Evolutionary conservation across 208 protist genomes (phyloP).

Genomic region (Trypanosoma boissoni): DNA sequence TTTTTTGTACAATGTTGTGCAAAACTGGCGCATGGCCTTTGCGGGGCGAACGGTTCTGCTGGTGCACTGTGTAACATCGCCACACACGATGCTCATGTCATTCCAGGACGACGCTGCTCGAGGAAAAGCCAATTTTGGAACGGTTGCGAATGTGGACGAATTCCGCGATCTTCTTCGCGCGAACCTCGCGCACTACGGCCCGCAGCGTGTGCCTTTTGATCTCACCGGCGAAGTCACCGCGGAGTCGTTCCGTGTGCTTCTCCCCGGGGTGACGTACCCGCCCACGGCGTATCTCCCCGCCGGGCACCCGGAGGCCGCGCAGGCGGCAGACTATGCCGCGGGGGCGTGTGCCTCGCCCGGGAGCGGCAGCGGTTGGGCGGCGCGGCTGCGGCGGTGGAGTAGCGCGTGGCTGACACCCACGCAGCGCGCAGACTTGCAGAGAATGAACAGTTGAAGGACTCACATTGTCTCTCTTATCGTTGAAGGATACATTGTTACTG

Average conservation of each 20-base stretch:
- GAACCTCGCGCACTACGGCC: constrained; percentile 73
- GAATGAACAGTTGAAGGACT: constrained; percentile 10
- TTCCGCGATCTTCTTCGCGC: constrained; percentile 77
- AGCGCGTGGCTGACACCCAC: constrained; percentile 36
- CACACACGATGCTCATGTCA: constrained; percentile 85
- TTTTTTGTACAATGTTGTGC: constrained; percentile 77
- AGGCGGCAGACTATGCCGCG: constrained; percentile 18
- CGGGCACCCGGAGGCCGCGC: constrained; percentile 51
- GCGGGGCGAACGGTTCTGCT: constrained; percentile 70
- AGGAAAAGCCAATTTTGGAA: constrained; percentile 74
- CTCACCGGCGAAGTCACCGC: constrained; percentile 65
- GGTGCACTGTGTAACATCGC: constrained; percentile 75
- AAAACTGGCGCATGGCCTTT: constrained; percentile 88
- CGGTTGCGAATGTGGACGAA: constrained; percentile 63
- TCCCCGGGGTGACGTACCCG: constrained; percentile 55
- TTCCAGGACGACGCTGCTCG: constrained; percentile 77
- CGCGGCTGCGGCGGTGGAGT: constrained; percentile 47
- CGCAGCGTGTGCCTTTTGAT: constrained; percentile 75
- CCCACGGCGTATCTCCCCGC: constrained; percentile 54
- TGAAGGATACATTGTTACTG: background rate
- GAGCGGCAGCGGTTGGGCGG: constrained; percentile 30
- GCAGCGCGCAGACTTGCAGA: constrained; percentile 44
- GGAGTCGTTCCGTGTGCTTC: constrained; percentile 66
- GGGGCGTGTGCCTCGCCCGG: no score
- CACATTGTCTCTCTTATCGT: no score